Base-by-base conservation (phyloP, 345 rosid genomes). In the Toxicodendron radicans region DNA sequence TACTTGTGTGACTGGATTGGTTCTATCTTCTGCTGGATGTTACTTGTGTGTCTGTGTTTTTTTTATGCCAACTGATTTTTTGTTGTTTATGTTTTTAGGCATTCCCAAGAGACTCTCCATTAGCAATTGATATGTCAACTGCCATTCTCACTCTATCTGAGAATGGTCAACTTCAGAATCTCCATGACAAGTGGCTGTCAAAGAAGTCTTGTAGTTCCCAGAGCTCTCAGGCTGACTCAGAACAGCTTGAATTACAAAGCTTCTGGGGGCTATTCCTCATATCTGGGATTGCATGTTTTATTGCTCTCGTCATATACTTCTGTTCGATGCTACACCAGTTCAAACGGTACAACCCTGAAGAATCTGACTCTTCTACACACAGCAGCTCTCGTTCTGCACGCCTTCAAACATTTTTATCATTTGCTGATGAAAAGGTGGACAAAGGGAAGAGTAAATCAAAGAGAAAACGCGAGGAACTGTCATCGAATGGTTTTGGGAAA, bases 221-320 rank as follows among this genome's bases (percentile, higher is more conserved):
- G 58, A 73, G 57, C 68, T 73, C 88, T 0, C 77, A 58, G 21
- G 67, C 69, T n/a, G 92, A 79, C n/a, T 75, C 87, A 20, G 97
- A 88, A 33, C 92, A 88, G 85, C 97, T 94, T 12, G 79, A 77
- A n/a, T 69, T 92, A 1, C 79, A 78, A 71, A 92, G 94, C 87
- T 94, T 94, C 83, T 86, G 89, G 92, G 97, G 97, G 17, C 60
- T 94, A 27, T 94, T 92, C 82, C 87, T 94, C 51, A 81, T 94
- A 4, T 86, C 86, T 66, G 98, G 97, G 78, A 78, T 87, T 41
- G 87, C 89, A 10, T 87, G 90, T 78, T 30, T 87, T 24, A 13
- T 89, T 1, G 86, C 98, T 57, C 92, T 92, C 58, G 59, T 83
- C 11, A 21, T 87, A n/a, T 90, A 92, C 87, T 73, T 92, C 41